phyloP scores from a whole-genome alignment of 2,329 filamentous ascomycete species.

The Clonostachys chloroleuca region DNA sequence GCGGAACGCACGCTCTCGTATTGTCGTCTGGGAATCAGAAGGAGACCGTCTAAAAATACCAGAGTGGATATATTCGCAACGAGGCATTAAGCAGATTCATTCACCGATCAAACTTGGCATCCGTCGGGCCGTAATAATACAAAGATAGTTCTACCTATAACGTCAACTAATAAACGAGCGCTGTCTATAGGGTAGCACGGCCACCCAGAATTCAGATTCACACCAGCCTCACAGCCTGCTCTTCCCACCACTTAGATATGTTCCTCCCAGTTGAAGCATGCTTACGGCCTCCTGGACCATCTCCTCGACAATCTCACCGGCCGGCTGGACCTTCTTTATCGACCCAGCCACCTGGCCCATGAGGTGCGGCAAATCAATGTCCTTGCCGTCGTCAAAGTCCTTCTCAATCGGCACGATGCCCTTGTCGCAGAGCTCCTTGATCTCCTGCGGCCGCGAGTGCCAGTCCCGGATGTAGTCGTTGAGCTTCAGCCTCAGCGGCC shows the following conservation, averaged over 20 bases:
- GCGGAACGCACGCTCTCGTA: too few relatives aligned
- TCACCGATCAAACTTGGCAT: too few relatives aligned
- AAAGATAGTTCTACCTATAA: too few relatives aligned
- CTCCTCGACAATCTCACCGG: conserved; percentile 78
- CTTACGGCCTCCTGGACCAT: conserved; percentile 78
- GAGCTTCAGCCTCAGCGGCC: conserved; percentile 73
- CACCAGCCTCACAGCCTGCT: not conserved
- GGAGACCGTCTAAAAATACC: too few relatives aligned
- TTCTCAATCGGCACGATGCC: conserved; percentile 79
- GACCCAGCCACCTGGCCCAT: conserved; percentile 92
- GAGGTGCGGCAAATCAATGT: conserved; percentile 80
- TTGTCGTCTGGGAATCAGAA: too few relatives aligned
- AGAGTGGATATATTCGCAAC: too few relatives aligned
- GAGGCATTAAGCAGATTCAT: too few relatives aligned
- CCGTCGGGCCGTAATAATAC: too few relatives aligned
- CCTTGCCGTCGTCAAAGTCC: conserved; percentile 77
- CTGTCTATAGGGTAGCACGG: too few relatives aligned
- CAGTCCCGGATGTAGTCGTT: conserved; percentile 82
- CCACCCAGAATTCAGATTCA: too few relatives aligned
- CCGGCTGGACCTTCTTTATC: conserved; percentile 74
- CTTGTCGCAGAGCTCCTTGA: conserved; percentile 68
- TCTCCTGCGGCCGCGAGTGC: conserved; percentile 72
- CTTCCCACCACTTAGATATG: conserved; percentile 43
- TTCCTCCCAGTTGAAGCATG: conserved; percentile 57
- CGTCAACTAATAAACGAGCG: too few relatives aligned